A percentile compares a stretch with the other conserved stretches of the same genome.
Evolutionary conservation across 768 basidiomycete species (phyloP).

Genomic region (Lentinula edodes): DNA sequence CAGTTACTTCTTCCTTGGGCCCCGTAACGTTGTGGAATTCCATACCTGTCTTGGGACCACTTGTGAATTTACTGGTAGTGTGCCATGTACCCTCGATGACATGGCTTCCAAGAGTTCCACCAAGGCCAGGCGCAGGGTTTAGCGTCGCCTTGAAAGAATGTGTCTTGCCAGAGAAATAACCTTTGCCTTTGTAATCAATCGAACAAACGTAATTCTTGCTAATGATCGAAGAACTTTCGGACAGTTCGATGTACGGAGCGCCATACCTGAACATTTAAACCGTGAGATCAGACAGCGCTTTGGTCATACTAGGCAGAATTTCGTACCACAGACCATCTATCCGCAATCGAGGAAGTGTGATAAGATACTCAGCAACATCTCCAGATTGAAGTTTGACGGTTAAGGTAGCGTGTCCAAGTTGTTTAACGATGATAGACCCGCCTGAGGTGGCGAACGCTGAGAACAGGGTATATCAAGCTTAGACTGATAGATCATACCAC

Average conservation of each 20-base stretch:
- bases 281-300: neutral
- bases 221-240: conserved; percentile 74
- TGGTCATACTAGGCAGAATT: neutral
- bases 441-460: conserved; percentile 24
- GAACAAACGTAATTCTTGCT: conserved; percentile 35
- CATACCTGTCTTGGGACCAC: conserved; percentile 32
- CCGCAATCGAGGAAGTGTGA: conserved; percentile 86
- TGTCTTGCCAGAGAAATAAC: conserved; percentile 90
- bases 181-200: conserved; percentile 95
- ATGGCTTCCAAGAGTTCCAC: conserved; percentile 34
- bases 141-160: conserved; percentile 88
- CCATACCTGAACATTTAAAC: conserved; percentile 36
- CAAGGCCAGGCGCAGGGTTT: conserved; percentile 40
- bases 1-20: conserved; percentile 71
- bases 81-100: conserved; percentile 82
- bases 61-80: conserved; percentile 48
- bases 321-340: conserved; percentile 87
- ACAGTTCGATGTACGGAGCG: conserved; percentile 88
- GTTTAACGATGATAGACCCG: conserved; percentile 81
- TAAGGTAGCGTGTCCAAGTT: conserved; percentile 89
- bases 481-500: conserved; percentile 35
- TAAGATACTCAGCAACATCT: conserved; percentile 56
- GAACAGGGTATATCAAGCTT: neutral
- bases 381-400: conserved; percentile 58
- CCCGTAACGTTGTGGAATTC: conserved; percentile 74